A percentile compares a stretch with the other conserved stretches of the same genome.
These are phyloP conservation scores for Cutaneotrichosporon sp. DNA, from an alignment of 1,284 basidiomycete species.

Conservation along the genomic window DNA sequence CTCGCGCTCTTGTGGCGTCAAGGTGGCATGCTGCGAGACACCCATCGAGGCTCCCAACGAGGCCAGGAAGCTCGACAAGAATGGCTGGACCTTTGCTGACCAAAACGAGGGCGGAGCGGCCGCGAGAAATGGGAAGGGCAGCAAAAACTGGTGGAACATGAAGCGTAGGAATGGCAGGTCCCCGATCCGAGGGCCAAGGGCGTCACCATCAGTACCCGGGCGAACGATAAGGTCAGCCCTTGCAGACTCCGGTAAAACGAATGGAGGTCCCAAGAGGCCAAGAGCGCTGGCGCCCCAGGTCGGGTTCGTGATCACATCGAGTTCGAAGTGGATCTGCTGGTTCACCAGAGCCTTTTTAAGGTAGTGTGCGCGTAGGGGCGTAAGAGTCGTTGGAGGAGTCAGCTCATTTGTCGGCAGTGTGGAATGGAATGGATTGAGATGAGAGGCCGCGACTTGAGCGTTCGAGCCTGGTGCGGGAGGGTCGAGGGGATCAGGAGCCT, in stretches of 20 bases:
- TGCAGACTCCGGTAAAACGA: conserved; percentile 56
- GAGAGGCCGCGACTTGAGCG: conserved; percentile 22
- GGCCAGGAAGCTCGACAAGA: conserved; percentile 67
- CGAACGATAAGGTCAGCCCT: conserved; percentile 52
- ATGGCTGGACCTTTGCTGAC: conserved; percentile 85
- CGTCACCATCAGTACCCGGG: conserved; percentile 21
- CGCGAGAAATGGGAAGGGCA: conserved; percentile 88
- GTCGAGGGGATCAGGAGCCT: not conserved
- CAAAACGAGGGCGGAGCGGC: conserved; percentile 83
- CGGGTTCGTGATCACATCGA: conserved; percentile 61
- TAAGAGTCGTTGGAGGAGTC: conserved; percentile 52
- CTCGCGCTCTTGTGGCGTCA: conserved; percentile 30
- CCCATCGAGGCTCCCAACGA: conserved; percentile 56
- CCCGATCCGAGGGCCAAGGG: conserved; percentile 12
- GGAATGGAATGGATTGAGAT: conserved; percentile 37
- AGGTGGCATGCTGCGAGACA: conserved; percentile 35
- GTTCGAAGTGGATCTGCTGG: conserved; percentile 72
- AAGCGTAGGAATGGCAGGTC: conserved; percentile 83
- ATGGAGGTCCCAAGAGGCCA: conserved; percentile 80
- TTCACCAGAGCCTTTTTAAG: conserved; percentile 90
- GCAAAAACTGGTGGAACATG: conserved; percentile 81
- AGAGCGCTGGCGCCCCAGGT: conserved; percentile 63
- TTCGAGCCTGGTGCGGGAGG: conserved; percentile 13
- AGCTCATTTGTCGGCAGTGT: conserved; percentile 26
- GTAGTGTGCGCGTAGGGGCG: conserved; percentile 85